These are phyloP conservation scores for Pleurotus tuber-regium DNA, from an alignment of 768 basidiomycete species.

Conservation along the genomic window DNA sequence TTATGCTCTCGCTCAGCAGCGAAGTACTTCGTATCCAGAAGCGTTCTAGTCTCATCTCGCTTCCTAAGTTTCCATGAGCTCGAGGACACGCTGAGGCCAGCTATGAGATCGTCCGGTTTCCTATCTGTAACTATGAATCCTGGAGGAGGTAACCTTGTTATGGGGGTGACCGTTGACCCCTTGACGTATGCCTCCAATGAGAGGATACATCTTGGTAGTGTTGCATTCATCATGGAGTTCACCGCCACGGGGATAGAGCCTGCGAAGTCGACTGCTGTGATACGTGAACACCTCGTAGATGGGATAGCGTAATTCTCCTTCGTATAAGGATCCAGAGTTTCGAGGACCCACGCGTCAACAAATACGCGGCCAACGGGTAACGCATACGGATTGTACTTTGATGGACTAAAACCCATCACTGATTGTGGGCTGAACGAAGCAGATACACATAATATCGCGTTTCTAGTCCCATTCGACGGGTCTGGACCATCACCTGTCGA, in stretches of 20 bases:
- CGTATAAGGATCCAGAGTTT: constrained; percentile 95
- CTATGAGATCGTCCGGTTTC: constrained; percentile 43
- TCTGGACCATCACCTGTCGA: constrained; percentile 39
- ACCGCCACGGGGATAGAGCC: constrained; percentile 83
- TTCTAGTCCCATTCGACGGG: constrained; percentile 40
- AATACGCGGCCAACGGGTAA: constrained; percentile 80
- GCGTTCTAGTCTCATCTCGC: constrained; percentile 55
- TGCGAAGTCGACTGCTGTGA: constrained; percentile 83
- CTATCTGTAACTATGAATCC: constrained; percentile 58
- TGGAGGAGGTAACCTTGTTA: constrained; percentile 65
- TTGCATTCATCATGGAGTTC: constrained; percentile 82
- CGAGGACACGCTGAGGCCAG: constrained; percentile 16
- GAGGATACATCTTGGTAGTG: constrained; percentile 69
- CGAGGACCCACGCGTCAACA: constrained; percentile 93
- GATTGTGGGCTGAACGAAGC: constrained; percentile 78
- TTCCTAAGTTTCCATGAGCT: constrained; percentile 60
- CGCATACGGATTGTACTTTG: constrained; percentile 72
- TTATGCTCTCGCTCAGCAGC: constrained; percentile 50
- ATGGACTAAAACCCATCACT: constrained; percentile 47
- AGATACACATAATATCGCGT: constrained; percentile 79
- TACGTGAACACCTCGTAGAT: constrained; percentile 82
- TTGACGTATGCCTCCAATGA: constrained; percentile 76
- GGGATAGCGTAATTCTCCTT: constrained; percentile 94
- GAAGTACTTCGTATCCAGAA: constrained; percentile 55
- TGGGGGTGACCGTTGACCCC: constrained; percentile 59